Evolutionary conservation across 192 early-diverging fungal species (phyloP), one percentile per base, ranked within the genome.

Genomic region (Coemansia sp.): DNA sequence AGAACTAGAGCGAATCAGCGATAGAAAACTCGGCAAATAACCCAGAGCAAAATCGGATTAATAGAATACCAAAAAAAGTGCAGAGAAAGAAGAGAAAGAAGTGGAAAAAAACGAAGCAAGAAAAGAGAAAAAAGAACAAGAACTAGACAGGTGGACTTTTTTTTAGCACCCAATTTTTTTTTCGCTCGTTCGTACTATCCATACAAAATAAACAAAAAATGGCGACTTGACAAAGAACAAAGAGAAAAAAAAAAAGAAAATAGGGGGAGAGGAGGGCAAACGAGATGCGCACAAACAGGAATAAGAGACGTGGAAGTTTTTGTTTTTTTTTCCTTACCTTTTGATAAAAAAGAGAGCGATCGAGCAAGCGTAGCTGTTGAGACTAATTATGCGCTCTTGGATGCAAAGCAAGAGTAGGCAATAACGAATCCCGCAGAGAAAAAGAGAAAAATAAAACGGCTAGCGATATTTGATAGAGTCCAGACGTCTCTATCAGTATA

Each of bases 361-460:
- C 58, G 38, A 11, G 36, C 5, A 34, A 58, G 33, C 18, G 38
- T 48, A 36, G 17, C 51, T 22, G 18, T 22, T n/a, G 34, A 31
- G 31, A 58, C 25, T 32, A 29, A 56, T 32, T 38, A 28, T 36
- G 36, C 40, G 48, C 63, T 71, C 57, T 59, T 50, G 57, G 69
- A 71, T 71, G 69, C 62, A 64, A 64, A 60, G 56, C 62, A 71
- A 71, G 62, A 64, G 45, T 52, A 54, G 8, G 45, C 34, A 36
- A 56, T 29, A 65, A 40, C 10, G n/a, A 48, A 50, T 22, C 32
- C 32, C 51, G 33, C 31, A 25, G 31, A 28, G 32, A 45, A 32
- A 33, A 48, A 20, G 40, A 56, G n/a, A 40, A 48, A 36, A 34
- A 34, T 30, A 31, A 30, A 8, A 7, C 18, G 31, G 29, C 25